Conservation (phyloP, 2,329 filamentous ascomycete genomes). For the Ceratocystis cacaofunesta region DNA sequence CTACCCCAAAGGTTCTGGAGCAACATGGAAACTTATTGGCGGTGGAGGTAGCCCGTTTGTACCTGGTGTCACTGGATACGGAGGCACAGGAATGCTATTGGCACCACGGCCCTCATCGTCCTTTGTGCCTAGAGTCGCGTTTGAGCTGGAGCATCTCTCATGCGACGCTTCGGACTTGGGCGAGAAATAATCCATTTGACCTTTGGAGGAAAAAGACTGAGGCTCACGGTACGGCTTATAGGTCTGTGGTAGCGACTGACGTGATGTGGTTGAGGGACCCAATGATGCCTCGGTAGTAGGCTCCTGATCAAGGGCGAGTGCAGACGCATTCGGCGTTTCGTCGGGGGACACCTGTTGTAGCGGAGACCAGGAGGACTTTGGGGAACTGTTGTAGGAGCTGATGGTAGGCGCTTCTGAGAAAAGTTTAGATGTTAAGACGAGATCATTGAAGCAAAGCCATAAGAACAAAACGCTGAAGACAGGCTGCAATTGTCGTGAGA, state of each 20-base stretch:
- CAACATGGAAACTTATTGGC: conserved; percentile 11
- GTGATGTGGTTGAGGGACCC: neutral
- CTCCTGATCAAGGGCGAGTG: conserved; percentile 1
- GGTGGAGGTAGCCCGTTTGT: conserved; percentile 14
- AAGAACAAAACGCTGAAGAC: neutral
- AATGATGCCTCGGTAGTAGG: neutral
- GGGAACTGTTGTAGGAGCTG: neutral
- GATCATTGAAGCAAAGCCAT: neutral
- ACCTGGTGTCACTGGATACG: conserved; percentile 16
- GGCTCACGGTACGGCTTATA: conserved; percentile 16
- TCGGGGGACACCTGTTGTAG: neutral
- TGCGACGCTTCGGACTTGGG: conserved; percentile 3
- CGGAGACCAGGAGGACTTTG: neutral
- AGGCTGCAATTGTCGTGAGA: neutral
- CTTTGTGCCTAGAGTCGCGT: neutral
- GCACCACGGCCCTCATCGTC: neutral
- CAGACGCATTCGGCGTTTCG: neutral
- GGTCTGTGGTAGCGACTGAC: conserved; percentile 9
- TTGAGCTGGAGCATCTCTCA: neutral
- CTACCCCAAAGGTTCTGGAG: conserved; percentile 7
- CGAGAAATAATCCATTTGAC: conserved; percentile 14
- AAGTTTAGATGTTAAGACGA: conserved; percentile 9
- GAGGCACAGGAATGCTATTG: conserved; percentile 5
- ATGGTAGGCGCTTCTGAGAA: conserved; percentile 10
- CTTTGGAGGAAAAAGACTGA: conserved; percentile 4